These are phyloP conservation scores for Furcasterigmium furcatum DNA, from an alignment of 2,329 filamentous ascomycete genomes.

Conservation along the genomic window DNA sequence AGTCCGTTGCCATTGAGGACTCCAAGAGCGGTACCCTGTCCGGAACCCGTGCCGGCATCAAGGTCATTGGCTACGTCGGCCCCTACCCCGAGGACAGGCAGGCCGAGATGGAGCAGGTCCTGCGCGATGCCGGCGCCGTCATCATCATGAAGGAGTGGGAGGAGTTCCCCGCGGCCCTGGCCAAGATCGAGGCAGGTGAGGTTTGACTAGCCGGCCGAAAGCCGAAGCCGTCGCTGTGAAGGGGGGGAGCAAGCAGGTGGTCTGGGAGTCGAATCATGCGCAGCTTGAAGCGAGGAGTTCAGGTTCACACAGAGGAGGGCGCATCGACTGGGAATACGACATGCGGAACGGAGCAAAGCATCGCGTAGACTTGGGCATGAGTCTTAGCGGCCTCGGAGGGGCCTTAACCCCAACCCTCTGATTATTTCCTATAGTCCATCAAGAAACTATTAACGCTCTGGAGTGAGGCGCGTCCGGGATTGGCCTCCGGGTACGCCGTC, in stretches of 20 bases:
- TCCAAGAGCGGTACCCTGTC: conserved; percentile 81
- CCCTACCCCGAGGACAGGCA: conserved; percentile 63
- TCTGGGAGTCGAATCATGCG: too few relatives aligned
- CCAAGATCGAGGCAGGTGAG: conserved; percentile 30
- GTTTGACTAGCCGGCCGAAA: conserved; percentile 12
- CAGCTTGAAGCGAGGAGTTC: too few relatives aligned
- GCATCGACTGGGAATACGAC: background rate
- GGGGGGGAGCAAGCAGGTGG: background rate
- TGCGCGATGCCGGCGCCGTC: conserved; percentile 59
- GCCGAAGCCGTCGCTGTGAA: conserved; percentile 9
- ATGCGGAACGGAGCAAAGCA: background rate
- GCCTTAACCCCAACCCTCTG: background rate
- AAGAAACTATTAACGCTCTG: conserved; percentile 91
- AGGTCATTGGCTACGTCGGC: conserved; percentile 81
- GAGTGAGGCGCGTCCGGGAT: conserved; percentile 79
- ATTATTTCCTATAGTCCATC: conserved; percentile 54
- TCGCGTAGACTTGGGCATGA: too few relatives aligned
- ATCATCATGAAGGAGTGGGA: conserved; percentile 60
- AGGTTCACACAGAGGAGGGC: background rate
- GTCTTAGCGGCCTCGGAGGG: background rate
- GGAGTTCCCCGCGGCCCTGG: conserved; percentile 47
- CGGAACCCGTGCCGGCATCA: conserved; percentile 71
- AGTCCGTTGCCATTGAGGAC: conserved; percentile 84
- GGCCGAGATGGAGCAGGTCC: conserved; percentile 60
- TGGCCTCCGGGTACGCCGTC: conserved; percentile 72